Evolutionary conservation across 2,329 filamentous ascomycete genomes (phyloP).

Genomic region (Thyridium curvatum): DNA sequence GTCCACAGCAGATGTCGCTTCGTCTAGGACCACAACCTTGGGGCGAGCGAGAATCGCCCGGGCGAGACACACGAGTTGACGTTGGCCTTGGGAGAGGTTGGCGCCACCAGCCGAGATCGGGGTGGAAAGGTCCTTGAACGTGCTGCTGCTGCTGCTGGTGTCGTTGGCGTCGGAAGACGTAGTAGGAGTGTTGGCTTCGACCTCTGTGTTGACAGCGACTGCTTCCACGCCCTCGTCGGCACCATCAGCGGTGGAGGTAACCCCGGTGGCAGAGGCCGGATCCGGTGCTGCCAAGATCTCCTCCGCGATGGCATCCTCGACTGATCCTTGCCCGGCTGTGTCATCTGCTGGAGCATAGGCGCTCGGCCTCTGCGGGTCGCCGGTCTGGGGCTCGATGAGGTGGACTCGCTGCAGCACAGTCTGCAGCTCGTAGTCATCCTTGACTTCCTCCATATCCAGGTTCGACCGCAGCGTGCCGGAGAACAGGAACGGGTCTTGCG

Average conservation of each 20-base stretch:
- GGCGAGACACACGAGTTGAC: conserved; percentile 41
- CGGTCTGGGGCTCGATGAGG: conserved; percentile 41
- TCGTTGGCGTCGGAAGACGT: conserved; percentile 1
- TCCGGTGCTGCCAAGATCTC: too few species aligned
- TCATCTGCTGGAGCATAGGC: conserved; percentile 1
- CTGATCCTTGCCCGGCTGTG: background rate
- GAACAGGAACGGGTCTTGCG: conserved; percentile 62
- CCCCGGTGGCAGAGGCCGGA: too few species aligned
- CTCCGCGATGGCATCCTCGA: too few species aligned
- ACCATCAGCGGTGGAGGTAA: too few species aligned
- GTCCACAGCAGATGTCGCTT: conserved; percentile 45
- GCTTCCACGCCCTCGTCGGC: conserved; percentile 7
- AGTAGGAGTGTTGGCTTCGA: conserved; percentile 2
- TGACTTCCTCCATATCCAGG: conserved; percentile 55
- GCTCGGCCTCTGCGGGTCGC: conserved; percentile 24
- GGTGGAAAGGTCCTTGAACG: conserved; percentile 22
- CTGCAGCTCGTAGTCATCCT: conserved; percentile 56
- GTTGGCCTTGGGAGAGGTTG: conserved; percentile 38
- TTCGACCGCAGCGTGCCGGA: conserved; percentile 58
- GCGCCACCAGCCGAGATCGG: conserved; percentile 22
- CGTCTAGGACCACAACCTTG: conserved; percentile 34
- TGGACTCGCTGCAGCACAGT: conserved; percentile 53
- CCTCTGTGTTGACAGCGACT: conserved; percentile 10
- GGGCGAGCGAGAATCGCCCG: conserved; percentile 33
- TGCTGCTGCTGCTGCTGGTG: conserved; percentile 1